A percentile compares a stretch with the other conserved stretches of the same genome.
These are phyloP conservation scores for Jatropha podagrica DNA, from an alignment of 441 rosid species.

Conservation along the genomic window DNA sequence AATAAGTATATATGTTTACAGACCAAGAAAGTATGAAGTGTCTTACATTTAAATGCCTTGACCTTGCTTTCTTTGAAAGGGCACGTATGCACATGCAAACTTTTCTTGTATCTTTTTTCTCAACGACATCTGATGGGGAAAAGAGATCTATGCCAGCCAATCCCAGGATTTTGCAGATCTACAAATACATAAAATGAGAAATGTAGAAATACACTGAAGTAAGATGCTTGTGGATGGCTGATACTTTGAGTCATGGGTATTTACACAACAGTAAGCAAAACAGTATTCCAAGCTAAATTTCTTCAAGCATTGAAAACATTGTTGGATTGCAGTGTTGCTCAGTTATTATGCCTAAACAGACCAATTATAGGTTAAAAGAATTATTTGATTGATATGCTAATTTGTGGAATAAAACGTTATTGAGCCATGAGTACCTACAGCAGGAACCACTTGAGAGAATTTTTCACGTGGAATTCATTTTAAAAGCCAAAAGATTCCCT, in stretches of 20 bases:
- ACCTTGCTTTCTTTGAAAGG: conserved; percentile 37
- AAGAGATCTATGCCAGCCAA: conserved; percentile 38
- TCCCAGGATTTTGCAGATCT: conserved; percentile 39
- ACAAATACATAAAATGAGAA: conserved; percentile 9
- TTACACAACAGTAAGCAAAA: neutral
- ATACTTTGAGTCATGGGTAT: neutral
- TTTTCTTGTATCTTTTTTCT: conserved; percentile 34
- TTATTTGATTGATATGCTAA: neutral
- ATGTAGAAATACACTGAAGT: neutral
- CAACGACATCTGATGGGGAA: conserved; percentile 39
- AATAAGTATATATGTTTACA: neutral
- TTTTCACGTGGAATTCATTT: neutral
- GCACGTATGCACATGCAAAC: conserved; percentile 37
- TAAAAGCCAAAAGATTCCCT: neutral
- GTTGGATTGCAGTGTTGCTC: neutral
- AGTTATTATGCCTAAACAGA: neutral
- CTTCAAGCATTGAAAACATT: neutral
- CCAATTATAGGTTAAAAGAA: neutral
- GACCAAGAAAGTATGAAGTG: neutral
- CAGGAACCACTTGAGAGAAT: neutral
- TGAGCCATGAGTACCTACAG: neutral
- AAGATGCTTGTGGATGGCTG: neutral
- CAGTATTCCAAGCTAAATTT: neutral
- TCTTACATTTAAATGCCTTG: conserved; percentile 32
- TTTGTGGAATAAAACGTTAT: neutral